Base-by-base conservation (phyloP, 2,329 filamentous ascomycete genomes). In the Fusarium chlamydosporum region DNA sequence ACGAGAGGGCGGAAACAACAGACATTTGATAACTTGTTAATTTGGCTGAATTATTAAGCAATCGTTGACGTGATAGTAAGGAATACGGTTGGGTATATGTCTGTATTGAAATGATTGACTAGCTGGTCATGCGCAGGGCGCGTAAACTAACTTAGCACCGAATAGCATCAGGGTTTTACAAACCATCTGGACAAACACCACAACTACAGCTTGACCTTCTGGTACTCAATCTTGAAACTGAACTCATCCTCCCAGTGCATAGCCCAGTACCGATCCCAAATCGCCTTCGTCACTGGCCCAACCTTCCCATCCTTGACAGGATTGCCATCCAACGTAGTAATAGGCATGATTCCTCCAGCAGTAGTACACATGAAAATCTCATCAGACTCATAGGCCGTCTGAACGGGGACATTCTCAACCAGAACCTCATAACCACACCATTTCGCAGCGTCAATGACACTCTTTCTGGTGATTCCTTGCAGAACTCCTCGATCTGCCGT, bases 291-390 rank as follows among this genome's bases (percentile, higher is more conserved):
- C 13, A 85, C 72, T 2, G 80, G 76, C 0, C 84, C 83, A 27
- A 85, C 56, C 67, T 80, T 78, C 1, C 83, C 83, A 55, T 76
- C 76, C 3, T 76, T 77, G 0, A 86, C 74, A 0, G 77, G 76
- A 52, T 78, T 66, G 0, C 79, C 83, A 68, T 86, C 84, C 4
- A 86, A 72, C 0, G 54, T 61, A 0, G 82, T 84, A 27, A 86
- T 84, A 1, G 83, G 84, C 83, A 86, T 86, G 18, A 86, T 79
- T 0, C 84, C 84, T 2, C 84, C 84, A 0, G 84, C 84, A 15
- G 84, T 86, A 0, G 84, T 86, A 61, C 79, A 84, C 83, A 85
- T 85, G 31, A 86, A 81, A 6, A 85, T 78, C 74, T 86, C 84
- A 57, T 86, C 84, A 0, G 76, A 74, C 8, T 79, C 51, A 46